phyloP scores from a whole-genome alignment of 2,329 filamentous ascomycete species.

The Whalleya microplaca region DNA sequence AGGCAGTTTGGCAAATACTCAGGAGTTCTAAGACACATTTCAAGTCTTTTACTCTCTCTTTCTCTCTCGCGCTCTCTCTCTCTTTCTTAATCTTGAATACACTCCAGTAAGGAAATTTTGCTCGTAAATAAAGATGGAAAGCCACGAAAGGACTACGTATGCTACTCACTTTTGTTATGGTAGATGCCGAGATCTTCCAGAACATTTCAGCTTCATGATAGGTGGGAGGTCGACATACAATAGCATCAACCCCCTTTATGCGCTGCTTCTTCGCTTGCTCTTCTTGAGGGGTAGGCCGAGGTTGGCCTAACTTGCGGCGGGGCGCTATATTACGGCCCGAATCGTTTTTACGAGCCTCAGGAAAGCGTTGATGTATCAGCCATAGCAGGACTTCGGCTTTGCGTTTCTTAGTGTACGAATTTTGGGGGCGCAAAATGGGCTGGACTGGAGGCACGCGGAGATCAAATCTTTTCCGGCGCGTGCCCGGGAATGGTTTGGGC shows the following conservation, averaged over 20 bases:
- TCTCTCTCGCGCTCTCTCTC: no score
- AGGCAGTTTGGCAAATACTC: no score
- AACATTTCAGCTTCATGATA: slow-evolving; percentile 6
- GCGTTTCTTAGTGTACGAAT: background rate
- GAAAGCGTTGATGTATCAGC: background rate
- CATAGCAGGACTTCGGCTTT: slow-evolving; percentile 3
- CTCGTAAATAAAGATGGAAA: no score
- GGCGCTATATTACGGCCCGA: no score
- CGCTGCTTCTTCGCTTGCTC: background rate
- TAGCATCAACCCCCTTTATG: background rate
- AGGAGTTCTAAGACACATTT: no score
- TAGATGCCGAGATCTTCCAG: slow-evolving; percentile 10
- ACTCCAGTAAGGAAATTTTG: no score
- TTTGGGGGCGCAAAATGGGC: background rate
- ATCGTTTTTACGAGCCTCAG: slow-evolving; percentile 1
- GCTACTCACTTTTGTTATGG: no score
- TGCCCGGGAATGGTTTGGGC: slow-evolving; percentile 9
- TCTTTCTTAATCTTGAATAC: no score
- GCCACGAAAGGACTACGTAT: no score
- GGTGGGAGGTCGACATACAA: slow-evolving; percentile 7
- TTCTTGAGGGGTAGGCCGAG: background rate
- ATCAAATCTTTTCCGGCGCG: slow-evolving; percentile 17
- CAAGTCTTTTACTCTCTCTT: no score
- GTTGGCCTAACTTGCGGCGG: no score
- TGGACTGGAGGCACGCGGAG: slow-evolving; percentile 16